Conservation (phyloP, 345 rosid species). For the Carallia pectinifolia region DNA sequence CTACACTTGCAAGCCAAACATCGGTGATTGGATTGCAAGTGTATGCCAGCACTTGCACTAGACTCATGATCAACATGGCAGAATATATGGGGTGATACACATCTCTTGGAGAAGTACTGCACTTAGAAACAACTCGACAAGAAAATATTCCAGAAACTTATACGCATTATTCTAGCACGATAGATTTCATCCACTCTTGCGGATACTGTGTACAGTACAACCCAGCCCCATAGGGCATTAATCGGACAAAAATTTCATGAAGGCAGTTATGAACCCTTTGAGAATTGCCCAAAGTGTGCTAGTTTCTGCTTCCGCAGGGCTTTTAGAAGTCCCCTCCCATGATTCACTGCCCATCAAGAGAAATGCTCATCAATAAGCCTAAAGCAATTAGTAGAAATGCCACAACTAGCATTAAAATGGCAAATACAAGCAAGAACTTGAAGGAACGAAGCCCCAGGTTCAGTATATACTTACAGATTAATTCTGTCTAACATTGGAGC, state of each 20-base stretch:
- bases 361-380: neutral
- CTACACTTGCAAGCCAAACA: too few relatives aligned
- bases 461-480: slow-evolving; percentile 54
- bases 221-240: slow-evolving; percentile 16
- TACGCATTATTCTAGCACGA: neutral
- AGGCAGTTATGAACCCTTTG: slow-evolving; percentile 53
- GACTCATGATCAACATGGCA: too few relatives aligned
- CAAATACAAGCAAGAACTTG: neutral
- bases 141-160: neutral
- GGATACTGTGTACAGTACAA: neutral
- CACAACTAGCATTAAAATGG: neutral
- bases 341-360: slow-evolving; percentile 56
- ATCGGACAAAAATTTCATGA: slow-evolving; percentile 76
- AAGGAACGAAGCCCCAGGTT: neutral
- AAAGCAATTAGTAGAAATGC: neutral
- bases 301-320: slow-evolving; percentile 27
- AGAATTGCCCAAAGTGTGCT: slow-evolving; percentile 53
- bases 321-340: slow-evolving; percentile 53
- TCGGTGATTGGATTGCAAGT: too few relatives aligned
- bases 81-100: too few relatives aligned
- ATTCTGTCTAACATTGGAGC: slow-evolving; percentile 61
- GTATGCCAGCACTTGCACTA: too few relatives aligned
- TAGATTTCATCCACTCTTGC: neutral
- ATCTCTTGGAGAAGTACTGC: too few relatives aligned
- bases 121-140: neutral